phyloP scores from a whole-genome alignment of 257 asterid genomes.

The Knoxia roxburghii region DNA sequence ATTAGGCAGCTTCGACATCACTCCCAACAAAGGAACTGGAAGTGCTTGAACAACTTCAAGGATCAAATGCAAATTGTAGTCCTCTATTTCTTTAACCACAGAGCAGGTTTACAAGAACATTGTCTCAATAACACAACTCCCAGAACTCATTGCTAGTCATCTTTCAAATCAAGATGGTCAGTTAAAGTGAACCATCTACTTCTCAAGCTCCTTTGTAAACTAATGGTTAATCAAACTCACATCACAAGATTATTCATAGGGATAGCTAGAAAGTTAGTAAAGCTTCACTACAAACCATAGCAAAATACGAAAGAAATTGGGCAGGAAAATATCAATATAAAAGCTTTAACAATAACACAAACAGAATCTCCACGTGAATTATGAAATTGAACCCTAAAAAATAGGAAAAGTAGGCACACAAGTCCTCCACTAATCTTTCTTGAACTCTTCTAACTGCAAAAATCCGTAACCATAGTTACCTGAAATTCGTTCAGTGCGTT shows the following conservation, averaged over 20 bases:
- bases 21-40: not conserved
- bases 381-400: not conserved
- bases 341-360: not conserved
- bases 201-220: not conserved
- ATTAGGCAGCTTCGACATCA: not conserved
- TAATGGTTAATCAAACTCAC: not conserved
- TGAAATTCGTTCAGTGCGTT: conserved; percentile 39
- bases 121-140: not conserved
- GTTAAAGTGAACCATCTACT: not conserved
- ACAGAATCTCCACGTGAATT: not conserved
- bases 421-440: not conserved
- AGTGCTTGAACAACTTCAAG: not conserved
- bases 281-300: not conserved
- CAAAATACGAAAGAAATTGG: not conserved
- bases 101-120: not conserved
- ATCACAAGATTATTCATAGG: not conserved
- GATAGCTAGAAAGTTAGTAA: too few relatives aligned
- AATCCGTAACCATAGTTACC: conserved; percentile 18
- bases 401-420: not conserved
- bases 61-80: not conserved
- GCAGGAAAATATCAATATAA: not conserved
- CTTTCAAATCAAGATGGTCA: not conserved
- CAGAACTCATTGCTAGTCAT: too few relatives aligned
- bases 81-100: not conserved
- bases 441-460: not conserved